Base-by-base conservation (phyloP, 1,284 basidiomycete genomes). In the Coriolopsis trogii region DNA sequence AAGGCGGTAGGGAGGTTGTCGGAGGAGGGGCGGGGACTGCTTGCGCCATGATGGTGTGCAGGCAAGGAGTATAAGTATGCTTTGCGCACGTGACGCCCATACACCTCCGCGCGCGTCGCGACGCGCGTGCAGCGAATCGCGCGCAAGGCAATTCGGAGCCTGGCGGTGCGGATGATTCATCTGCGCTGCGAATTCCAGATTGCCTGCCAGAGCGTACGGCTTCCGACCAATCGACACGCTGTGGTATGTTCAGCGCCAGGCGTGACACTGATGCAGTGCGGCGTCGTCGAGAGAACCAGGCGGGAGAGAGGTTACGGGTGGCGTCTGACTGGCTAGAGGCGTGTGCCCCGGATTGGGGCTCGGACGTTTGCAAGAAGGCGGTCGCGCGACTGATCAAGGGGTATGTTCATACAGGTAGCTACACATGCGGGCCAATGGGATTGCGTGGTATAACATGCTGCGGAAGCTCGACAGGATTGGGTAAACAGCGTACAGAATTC, bases 41-140 rank as follows among this genome's bases (percentile, higher is more conserved):
- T 59, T 56, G 58, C 56, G 56, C 52, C 52, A 61, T 59, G 28
- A 57, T 57, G 62, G 48, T 50, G 48, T 41, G 39, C 42, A 34
- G 37, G 23, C 37, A 49, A 46, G 40, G 34, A 13, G 53, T 57
- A 55, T 58, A 58, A 53, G 55, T 58, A 60, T 43, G 25, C 26
- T 45, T 18, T 24, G 24, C 33, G 57, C 60, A 62, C 60, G 60
- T 62, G 60, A 59, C 44, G 39, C 18, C 10, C 24, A 23, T 25
- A 39, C 33, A 31, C n/a, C 40, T 18, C 28, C 41, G 33, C 33
- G 45, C 45, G 44, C 46, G 42, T 39, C 38, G 29, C 21, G 43
- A 12, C 44, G 42, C 47, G 49, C 25, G 29, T 13, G 44, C 34
- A 52, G 54, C 57, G 51, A 59, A 59, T 59, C 50, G 53, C 33